Base-by-base conservation (phyloP, 257 asterid genomes). In the Eucommia ulmoides region DNA sequence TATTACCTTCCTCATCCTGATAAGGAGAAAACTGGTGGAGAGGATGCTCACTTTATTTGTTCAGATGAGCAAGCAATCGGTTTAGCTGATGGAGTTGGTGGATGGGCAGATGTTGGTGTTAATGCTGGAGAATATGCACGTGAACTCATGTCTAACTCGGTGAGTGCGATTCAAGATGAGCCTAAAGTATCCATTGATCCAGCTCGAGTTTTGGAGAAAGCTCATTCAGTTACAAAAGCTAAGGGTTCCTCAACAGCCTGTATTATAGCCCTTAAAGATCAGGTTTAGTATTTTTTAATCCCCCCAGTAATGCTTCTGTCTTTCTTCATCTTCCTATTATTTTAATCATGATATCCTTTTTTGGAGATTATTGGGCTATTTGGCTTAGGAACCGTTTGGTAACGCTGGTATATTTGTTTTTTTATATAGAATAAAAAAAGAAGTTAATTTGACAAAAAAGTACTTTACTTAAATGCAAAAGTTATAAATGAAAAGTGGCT, bases 1-100 rank as follows among this genome's bases (percentile, higher is more conserved):
- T 78, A 87, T 64, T 87, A 78, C 63, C 60, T 80, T 56, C 97
- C 97, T 12, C 97, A 87, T 71, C 97, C 94, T 18, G 94, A 53
- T 24, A 87, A 87, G 71, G 83, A 47, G 67, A 59, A 66, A 59
- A 83, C 91, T 1, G 97, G 97, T 50, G 97, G 94, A 61, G 97
- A 87, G 76, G 97, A 87, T 75, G 94, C 97, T 64, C 81, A 83
- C 60, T 80, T 87, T 57, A 76, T 87, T 38, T 80, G 93, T 65
- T 71, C 12, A 9, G 88, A 83, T 19, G 91, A 83, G 71, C 89
- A 78, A 71, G 88, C 47, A 24, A 64, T 87, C 46, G 97, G 97
- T 2, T 79, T 87, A 50, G 94, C 97, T 12, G 97, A 87, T 59
- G 97, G 97, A 51, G 97, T 87, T 61, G 97, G 97, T 53, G 97